A percentile compares a stretch with the other conserved stretches of the same genome.
Conservation (phyloP, 2,329 filamentous ascomycete genomes). For the Penicillium brasilianum region DNA sequence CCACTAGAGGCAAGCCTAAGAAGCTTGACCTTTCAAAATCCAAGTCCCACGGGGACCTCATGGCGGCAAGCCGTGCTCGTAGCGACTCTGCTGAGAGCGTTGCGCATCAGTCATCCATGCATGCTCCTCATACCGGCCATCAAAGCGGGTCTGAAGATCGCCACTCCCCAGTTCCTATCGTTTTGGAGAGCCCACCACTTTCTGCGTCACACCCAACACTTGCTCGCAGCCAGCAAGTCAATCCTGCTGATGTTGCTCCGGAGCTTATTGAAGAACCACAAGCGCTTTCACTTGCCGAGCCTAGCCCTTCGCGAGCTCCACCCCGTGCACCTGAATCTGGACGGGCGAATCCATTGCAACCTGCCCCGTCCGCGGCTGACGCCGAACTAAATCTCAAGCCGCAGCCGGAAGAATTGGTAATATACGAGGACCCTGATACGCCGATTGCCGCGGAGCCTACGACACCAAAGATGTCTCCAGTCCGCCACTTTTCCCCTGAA, state of each 20-base stretch:
- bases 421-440: slow-evolving; percentile 34
- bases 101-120: slow-evolving; percentile 15
- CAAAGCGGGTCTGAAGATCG: slow-evolving; percentile 61
- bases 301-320: slow-evolving; percentile 7
- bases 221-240: slow-evolving; percentile 6
- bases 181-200: slow-evolving; percentile 31
- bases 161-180: slow-evolving; percentile 39
- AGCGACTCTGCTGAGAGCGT: slow-evolving; percentile 33
- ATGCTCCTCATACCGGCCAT: slow-evolving; percentile 16
- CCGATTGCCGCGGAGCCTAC: slow-evolving; percentile 20
- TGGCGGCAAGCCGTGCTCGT: slow-evolving; percentile 35
- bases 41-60: slow-evolving; percentile 33
- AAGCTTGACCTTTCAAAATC: slow-evolving; percentile 40
- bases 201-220: slow-evolving; percentile 20
- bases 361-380: slow-evolving; percentile 9
- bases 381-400: slow-evolving; percentile 18
- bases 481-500: slow-evolving; percentile 17
- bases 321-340: slow-evolving; percentile 11
- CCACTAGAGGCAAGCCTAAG: slow-evolving; percentile 41
- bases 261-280: slow-evolving; percentile 23
- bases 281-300: slow-evolving; percentile 16
- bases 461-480: slow-evolving; percentile 10
- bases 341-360: slow-evolving; percentile 12
- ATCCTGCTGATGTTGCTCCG: slow-evolving; percentile 10
- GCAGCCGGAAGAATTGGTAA: slow-evolving; percentile 30